phyloP scores from a whole-genome alignment of 2,329 filamentous ascomycete species.

The Botrytis galanthina region DNA sequence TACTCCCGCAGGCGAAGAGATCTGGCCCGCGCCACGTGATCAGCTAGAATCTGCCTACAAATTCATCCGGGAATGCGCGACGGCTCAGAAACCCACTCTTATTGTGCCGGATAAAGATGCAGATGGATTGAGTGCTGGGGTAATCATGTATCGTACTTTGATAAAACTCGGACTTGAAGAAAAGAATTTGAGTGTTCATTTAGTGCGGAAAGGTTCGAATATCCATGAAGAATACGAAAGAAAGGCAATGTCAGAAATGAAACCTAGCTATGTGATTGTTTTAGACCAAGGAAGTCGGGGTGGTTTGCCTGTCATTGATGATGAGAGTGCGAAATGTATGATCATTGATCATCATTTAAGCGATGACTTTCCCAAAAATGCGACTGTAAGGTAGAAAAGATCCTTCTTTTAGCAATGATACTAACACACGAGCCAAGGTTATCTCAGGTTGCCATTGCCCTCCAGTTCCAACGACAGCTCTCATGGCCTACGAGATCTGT shows the following conservation, averaged over 20 bases:
- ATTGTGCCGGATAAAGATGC: slow-evolving; percentile 69
- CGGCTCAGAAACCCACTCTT: slow-evolving; percentile 50
- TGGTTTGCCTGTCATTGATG: slow-evolving; percentile 52
- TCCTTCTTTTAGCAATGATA: not conserved
- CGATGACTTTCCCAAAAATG: slow-evolving; percentile 54
- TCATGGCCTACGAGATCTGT: slow-evolving; percentile 65
- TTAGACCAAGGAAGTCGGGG: slow-evolving; percentile 63
- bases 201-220: slow-evolving; percentile 57
- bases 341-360: slow-evolving; percentile 64
- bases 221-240: slow-evolving; percentile 56
- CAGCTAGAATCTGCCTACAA: slow-evolving; percentile 55
- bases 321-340: slow-evolving; percentile 48
- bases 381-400: slow-evolving; percentile 23
- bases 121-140: slow-evolving; percentile 63
- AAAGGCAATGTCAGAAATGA: slow-evolving; percentile 47
- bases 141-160: slow-evolving; percentile 60
- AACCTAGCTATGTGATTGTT: slow-evolving; percentile 59
- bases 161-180: slow-evolving; percentile 54
- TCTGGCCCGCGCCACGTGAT: slow-evolving; percentile 60
- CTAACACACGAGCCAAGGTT: slow-evolving; percentile 39
- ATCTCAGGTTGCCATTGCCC: slow-evolving; percentile 63
- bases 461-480: slow-evolving; percentile 62
- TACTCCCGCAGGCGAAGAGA: slow-evolving; percentile 33
- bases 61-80: slow-evolving; percentile 57
- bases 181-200: slow-evolving; percentile 54